Evolutionary conservation across 441 rosid species (phyloP).

Genomic region (Populus trichocarpa): DNA sequence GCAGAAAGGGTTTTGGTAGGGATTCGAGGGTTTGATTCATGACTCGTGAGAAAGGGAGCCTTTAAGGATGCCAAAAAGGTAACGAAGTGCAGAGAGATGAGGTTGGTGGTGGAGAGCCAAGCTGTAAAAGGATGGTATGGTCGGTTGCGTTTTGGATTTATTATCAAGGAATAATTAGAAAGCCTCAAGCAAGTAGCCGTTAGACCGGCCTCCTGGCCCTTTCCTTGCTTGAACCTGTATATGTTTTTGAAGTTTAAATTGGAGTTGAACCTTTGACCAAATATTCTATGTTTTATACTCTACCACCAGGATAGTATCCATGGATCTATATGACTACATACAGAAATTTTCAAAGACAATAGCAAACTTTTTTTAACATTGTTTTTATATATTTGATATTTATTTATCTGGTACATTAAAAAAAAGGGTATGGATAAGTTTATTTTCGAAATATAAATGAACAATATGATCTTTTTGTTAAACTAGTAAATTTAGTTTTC

Average conservation of each 20-base stretch:
- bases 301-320: not conserved
- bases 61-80: conserved; percentile 16
- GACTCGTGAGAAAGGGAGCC: not conserved
- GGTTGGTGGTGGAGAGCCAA: conserved; percentile 29
- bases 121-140: conserved; percentile 38
- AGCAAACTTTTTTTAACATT: not conserved
- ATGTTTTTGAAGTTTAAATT: not conserved
- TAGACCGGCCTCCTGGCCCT: not conserved
- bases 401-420: too few species aligned
- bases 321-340: not conserved
- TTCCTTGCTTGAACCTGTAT: not conserved
- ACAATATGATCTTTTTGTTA: too few species aligned
- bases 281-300: not conserved
- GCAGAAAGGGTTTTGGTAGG: not conserved
- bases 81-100: conserved; percentile 1
- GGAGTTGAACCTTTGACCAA: not conserved
- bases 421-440: too few species aligned
- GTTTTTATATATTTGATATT: too few species aligned
- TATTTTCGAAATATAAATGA: too few species aligned
- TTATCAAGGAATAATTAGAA: conserved; percentile 9
- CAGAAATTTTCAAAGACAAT: not conserved
- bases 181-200: conserved; percentile 7
- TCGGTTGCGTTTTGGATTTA: conserved; percentile 38
- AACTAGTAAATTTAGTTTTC: too few species aligned
- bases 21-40: not conserved